phyloP scores from a whole-genome alignment of 2,329 filamentous ascomycete genomes.

The Leptodontidium sp. region DNA sequence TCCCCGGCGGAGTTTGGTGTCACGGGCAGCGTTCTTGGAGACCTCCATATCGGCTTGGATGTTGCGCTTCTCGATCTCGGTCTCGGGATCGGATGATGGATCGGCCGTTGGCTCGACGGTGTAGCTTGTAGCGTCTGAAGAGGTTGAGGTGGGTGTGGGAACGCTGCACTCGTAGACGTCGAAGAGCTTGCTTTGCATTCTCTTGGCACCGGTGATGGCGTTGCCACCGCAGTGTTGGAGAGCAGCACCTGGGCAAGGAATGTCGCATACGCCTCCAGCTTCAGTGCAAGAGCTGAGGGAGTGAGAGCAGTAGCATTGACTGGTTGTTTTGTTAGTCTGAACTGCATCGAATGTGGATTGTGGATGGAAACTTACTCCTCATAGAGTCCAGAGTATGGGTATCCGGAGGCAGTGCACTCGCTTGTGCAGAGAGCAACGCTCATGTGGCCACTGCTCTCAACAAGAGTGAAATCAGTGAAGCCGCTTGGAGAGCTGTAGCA shows the following conservation, averaged over 20 bases:
- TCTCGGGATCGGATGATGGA: slow-evolving; percentile 18
- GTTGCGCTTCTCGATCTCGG: slow-evolving; percentile 9
- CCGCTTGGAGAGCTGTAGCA: slow-evolving; percentile 21
- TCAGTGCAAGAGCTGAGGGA: slow-evolving; percentile 15
- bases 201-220: slow-evolving; percentile 1
- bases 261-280: slow-evolving; percentile 1
- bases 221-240: slow-evolving; percentile 14
- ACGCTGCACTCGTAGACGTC: slow-evolving; percentile 20
- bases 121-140: not conserved
- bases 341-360: too few relatives aligned
- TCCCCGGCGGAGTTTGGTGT: slow-evolving; percentile 18
- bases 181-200: slow-evolving; percentile 13
- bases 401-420: slow-evolving; percentile 26
- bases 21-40: not conserved
- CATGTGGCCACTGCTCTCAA: slow-evolving; percentile 22
- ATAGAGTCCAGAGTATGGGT: slow-evolving; percentile 24
- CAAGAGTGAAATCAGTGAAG: slow-evolving; percentile 22
- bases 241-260: slow-evolving; percentile 16
- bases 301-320: slow-evolving; percentile 22
- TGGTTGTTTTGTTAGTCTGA: not conserved
- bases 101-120: slow-evolving; percentile 16
- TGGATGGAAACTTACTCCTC: not conserved
- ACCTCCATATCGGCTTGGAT: slow-evolving; percentile 15
- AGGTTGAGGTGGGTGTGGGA: slow-evolving; percentile 8
- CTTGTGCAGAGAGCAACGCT: slow-evolving; percentile 25